Base-by-base conservation (phyloP, 2,329 filamentous ascomycete species). In the Pyrenochaeta sp. region DNA sequence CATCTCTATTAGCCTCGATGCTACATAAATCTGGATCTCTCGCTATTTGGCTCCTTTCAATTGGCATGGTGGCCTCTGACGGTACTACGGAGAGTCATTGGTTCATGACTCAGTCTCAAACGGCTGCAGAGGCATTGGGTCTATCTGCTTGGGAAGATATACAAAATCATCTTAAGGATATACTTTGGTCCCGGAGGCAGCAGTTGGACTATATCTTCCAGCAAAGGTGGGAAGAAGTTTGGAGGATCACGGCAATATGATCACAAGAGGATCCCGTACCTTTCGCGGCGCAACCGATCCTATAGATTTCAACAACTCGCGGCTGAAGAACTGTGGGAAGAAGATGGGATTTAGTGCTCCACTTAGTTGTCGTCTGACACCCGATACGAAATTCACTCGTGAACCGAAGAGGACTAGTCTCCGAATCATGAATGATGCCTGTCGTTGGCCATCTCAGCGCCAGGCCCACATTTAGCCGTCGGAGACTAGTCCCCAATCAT, bases 41-140 rank as follows among this genome's bases (percentile, higher is more conserved):
- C 3, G 43, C 52, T 8, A 4, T 65, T n/a, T 67, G 66, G 66
- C 52, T 69, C 6, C 51, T 62, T 5, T 60, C 60, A 0, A 42
- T 69, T 15, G 66, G 66, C 25, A 56, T 66, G 50, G 55, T 62
- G 0, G 61, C 61, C 22, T 56, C 62, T 30, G 45, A 56, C 1
- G 59, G 55, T 7, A 55, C 52, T 13, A 27, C 54, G 2, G 50
- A 65, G n/a, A 48, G 45, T n/a, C 49, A 50, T 10, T 69, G 63
- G 62, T 69, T 67, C 48, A 27, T 12, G 3, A 43, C 25, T 10
- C 60, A 62, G 34, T 55, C 57, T 3, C 30, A 28, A 10, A 46
- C 19, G 13, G 47, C 51, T 32, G 40, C 53, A 19, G 27, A 19
- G 8, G 28, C 43, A 13, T 43, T 61, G 24, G 25, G n/a, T 3